Evolutionary conservation across 1,284 basidiomycete genomes (phyloP).

Genomic region (Tremellales sp.): DNA sequence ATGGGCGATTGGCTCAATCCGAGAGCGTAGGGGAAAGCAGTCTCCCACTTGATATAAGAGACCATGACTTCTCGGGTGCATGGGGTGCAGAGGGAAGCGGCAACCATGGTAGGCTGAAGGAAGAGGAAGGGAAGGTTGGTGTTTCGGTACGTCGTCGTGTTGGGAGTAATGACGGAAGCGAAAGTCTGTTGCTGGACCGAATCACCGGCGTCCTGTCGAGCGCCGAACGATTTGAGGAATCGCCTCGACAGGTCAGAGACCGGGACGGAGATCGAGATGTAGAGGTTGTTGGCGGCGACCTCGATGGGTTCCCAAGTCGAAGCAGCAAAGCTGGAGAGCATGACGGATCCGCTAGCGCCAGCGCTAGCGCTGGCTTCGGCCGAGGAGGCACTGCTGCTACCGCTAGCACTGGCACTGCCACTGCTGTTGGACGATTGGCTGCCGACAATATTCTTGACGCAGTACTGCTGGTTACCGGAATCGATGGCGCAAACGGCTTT

Average conservation of each 20-base stretch:
- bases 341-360: slow-evolving; percentile 12
- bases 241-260: slow-evolving; percentile 27
- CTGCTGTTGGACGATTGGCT: slow-evolving; percentile 29
- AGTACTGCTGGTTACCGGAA: slow-evolving; percentile 61
- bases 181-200: slow-evolving; percentile 15
- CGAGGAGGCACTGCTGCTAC: slow-evolving; percentile 11
- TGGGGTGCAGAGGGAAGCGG: slow-evolving; percentile 63
- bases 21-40: slow-evolving; percentile 63
- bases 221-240: slow-evolving; percentile 20
- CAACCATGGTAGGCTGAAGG: slow-evolving; percentile 57
- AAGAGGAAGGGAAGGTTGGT: slow-evolving; percentile 76
- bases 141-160: slow-evolving; percentile 60
- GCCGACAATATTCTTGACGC: slow-evolving; percentile 53
- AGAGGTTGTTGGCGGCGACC: slow-evolving; percentile 40
- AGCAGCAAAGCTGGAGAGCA: slow-evolving; percentile 16
- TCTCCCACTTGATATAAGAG: slow-evolving; percentile 71
- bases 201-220: slow-evolving; percentile 24
- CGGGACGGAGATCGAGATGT: slow-evolving; percentile 25
- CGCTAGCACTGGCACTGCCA: slow-evolving; percentile 12
- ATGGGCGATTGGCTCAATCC: slow-evolving; percentile 64
- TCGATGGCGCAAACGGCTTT: slow-evolving; percentile 69
- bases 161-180: slow-evolving; percentile 55
- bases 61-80: slow-evolving; percentile 74
- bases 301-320: slow-evolving; percentile 19
- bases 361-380: slow-evolving; percentile 21